These are phyloP conservation scores for Oidiodendron maius DNA, from an alignment of 495 filamentous ascomycete species.

Conservation along the genomic window DNA sequence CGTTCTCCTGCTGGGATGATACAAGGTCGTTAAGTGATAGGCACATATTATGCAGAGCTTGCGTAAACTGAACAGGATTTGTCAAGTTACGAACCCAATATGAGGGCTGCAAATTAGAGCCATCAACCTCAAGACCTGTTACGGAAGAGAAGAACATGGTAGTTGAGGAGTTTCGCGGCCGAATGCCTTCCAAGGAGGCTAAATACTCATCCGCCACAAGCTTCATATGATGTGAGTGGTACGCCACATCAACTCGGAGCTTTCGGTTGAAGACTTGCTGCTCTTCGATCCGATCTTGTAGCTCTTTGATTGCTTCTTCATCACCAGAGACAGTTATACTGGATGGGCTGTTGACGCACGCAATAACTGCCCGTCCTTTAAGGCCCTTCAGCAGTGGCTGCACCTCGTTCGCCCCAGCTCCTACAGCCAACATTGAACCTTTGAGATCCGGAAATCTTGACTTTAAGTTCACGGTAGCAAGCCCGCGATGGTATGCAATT, in stretches of 20 bases:
- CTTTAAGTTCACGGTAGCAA: neutral
- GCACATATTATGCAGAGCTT: constrained; percentile 17
- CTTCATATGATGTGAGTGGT: constrained; percentile 59
- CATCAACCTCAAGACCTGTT: constrained; percentile 18
- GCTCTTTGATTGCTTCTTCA: constrained; percentile 35
- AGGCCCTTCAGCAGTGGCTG: constrained; percentile 26
- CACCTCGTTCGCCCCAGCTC: constrained; percentile 34
- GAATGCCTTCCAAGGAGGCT: neutral
- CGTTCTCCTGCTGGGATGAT: neutral
- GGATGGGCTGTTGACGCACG: constrained; percentile 52
- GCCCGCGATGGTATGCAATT: constrained; percentile 42
- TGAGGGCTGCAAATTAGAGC: constrained; percentile 17
- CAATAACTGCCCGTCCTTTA: constrained; percentile 22
- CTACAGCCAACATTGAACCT: constrained; percentile 49
- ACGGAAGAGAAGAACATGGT: constrained; percentile 34
- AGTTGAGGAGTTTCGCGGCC: neutral
- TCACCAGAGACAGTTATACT: constrained; percentile 26
- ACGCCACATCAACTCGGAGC: constrained; percentile 53
- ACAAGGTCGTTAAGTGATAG: neutral
- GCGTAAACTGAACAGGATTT: constrained; percentile 42
- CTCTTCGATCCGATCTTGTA: constrained; percentile 33
- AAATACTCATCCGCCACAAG: constrained; percentile 36
- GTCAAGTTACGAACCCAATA: constrained; percentile 50
- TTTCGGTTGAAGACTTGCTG: constrained; percentile 37
- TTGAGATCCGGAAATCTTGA: constrained; percentile 6